Evolutionary conservation across 139 green algal genomes (phyloP).

Genomic region (Chlorella sp.): DNA sequence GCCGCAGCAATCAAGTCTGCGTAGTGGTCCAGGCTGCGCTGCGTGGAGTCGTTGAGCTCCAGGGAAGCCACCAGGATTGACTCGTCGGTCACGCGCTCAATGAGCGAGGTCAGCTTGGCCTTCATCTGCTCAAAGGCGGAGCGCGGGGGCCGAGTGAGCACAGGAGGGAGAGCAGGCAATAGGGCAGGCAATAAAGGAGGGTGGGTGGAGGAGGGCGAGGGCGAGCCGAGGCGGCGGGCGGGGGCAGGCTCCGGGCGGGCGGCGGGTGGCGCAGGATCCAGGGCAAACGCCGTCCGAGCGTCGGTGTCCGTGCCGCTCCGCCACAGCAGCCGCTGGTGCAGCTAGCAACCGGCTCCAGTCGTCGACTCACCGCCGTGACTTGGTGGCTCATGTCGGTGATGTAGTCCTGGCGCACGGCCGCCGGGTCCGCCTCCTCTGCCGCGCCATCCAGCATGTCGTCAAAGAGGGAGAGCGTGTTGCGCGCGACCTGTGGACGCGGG

Average conservation of each 20-base stretch:
- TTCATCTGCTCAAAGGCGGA: conserved; percentile 4
- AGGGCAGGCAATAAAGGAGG: neutral
- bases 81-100: conserved; percentile 16
- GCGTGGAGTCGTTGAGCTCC: conserved; percentile 27
- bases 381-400: no score
- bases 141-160: neutral
- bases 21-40: conserved; percentile 14
- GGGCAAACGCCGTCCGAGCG: neutral
- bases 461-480: no score
- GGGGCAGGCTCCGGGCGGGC: neutral
- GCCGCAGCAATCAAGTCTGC: conserved; percentile 4
- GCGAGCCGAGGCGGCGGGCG: neutral
- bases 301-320: neutral
- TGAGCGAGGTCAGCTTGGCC: neutral
- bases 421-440: no score
- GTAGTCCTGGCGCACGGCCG: no score
- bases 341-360: no score
- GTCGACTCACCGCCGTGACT: no score
- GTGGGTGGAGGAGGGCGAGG: neutral
- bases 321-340: neutral
- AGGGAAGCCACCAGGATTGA: conserved; percentile 6
- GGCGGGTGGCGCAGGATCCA: neutral
- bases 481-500: no score
- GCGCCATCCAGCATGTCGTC: no score
- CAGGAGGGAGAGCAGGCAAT: neutral